Conservation (phyloP, 2,329 filamentous ascomycete species). For the Epichloe gansuensis region DNA sequence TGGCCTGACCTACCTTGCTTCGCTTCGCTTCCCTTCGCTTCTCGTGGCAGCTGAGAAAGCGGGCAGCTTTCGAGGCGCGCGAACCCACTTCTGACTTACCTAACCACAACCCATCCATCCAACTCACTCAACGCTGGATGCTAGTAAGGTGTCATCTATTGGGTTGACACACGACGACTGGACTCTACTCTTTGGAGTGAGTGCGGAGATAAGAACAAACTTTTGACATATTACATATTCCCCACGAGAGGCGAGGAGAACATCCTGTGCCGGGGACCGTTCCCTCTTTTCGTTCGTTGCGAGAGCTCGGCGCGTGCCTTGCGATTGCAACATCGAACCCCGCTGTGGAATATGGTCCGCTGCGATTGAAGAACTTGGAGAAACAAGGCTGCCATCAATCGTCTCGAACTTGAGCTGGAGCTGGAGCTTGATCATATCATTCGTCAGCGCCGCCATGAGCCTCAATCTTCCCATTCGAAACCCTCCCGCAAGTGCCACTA, state of each 20-base stretch:
- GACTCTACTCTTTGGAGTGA: not conserved
- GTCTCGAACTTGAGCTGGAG: not conserved
- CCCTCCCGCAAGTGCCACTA: slow-evolving; percentile 26
- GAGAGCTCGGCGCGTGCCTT: not conserved
- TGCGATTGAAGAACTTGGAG: not conserved
- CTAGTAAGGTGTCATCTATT: not conserved
- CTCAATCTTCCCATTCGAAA: slow-evolving; percentile 39
- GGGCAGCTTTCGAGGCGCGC: not conserved
- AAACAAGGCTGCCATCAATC: not conserved
- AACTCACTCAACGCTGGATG: not conserved
- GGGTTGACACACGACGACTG: not conserved
- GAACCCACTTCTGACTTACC: not conserved
- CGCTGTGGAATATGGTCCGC: not conserved
- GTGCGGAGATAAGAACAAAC: not conserved
- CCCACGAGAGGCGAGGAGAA: not conserved
- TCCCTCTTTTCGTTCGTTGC: not conserved
- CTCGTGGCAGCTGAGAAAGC: not conserved
- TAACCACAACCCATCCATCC: not conserved
- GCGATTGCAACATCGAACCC: not conserved
- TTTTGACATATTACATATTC: not conserved
- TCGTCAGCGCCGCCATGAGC: slow-evolving; percentile 27
- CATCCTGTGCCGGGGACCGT: not conserved
- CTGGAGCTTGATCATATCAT: not conserved
- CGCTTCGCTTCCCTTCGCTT: not conserved
- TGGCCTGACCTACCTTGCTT: not conserved